phyloP scores from a whole-genome alignment of 352 stramenopile species.

The Pythium apleroticum region DNA sequence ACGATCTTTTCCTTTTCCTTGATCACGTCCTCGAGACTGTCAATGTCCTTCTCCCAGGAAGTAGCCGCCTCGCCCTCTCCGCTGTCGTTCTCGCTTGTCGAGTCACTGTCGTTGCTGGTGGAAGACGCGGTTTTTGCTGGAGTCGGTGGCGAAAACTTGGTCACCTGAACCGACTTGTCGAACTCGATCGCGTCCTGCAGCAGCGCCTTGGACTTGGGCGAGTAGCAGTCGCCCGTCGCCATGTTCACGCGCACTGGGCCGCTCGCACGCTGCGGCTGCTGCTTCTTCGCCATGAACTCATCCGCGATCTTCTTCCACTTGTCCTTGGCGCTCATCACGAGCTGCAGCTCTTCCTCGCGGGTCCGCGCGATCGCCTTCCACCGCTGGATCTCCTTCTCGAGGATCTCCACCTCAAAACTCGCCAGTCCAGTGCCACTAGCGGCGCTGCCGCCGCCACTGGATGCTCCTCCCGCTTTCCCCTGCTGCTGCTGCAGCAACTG shows the following conservation, averaged over 20 bases:
- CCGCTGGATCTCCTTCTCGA: slow-evolving; percentile 29
- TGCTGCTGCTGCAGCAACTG: slow-evolving; percentile 53
- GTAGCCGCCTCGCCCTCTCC: neutral
- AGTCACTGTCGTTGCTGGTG: neutral
- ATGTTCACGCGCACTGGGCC: slow-evolving; percentile 17
- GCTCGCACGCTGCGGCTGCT: neutral
- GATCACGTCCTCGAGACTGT: slow-evolving; percentile 45
- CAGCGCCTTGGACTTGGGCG: slow-evolving; percentile 28
- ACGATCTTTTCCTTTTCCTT: slow-evolving; percentile 56
- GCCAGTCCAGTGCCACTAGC: neutral
- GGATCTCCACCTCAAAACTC: slow-evolving; percentile 23
- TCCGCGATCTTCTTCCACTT: slow-evolving; percentile 71
- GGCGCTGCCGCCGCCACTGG: too few relatives aligned
- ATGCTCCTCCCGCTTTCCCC: slow-evolving; percentile 9
- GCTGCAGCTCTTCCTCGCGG: slow-evolving; percentile 42
- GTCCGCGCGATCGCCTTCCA: slow-evolving; percentile 37
- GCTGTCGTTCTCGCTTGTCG: neutral
- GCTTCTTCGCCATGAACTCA: slow-evolving; percentile 35
- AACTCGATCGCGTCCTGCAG: slow-evolving; percentile 38
- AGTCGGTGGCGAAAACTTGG: slow-evolving; percentile 12
- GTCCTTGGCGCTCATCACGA: slow-evolving; percentile 50
- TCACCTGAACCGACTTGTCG: slow-evolving; percentile 32
- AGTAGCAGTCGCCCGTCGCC: slow-evolving; percentile 17
- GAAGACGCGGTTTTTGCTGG: slow-evolving; percentile 11
- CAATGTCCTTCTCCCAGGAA: slow-evolving; percentile 28